Percentiles rank a stretch among this genome's conserved stretches.
phyloP scores from a whole-genome alignment of 805 yeast species.

The Candida awuae region DNA sequence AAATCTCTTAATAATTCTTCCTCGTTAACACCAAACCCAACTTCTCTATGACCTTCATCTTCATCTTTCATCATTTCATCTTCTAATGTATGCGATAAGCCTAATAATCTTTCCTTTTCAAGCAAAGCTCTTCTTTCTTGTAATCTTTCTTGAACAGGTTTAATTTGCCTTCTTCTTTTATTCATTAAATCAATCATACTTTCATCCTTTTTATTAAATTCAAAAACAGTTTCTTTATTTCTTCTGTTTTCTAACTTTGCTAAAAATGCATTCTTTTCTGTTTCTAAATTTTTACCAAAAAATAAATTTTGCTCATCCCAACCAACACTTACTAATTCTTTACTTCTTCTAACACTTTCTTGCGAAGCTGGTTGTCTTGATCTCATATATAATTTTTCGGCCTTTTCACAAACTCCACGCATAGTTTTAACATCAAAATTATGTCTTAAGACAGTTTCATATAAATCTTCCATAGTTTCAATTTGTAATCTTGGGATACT shows the following conservation, averaged over 20 bases:
- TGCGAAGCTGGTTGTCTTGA: constrained; percentile 81
- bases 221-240: constrained; percentile 88
- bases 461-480: constrained; percentile 68
- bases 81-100: constrained; percentile 63
- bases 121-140: constrained; percentile 57
- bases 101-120: constrained; percentile 68
- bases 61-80: constrained; percentile 55
- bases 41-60: constrained; percentile 31
- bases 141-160: constrained; percentile 67
- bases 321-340: constrained; percentile 62
- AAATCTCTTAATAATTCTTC: constrained; percentile 41
- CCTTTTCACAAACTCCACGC: constrained; percentile 69
- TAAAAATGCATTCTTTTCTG: constrained; percentile 64
- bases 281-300: constrained; percentile 69
- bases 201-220: constrained; percentile 65
- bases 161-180: constrained; percentile 76
- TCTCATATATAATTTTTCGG: constrained; percentile 79
- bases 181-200: constrained; percentile 77
- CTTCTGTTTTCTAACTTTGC: constrained; percentile 61
- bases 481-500: constrained; percentile 64
- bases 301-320: constrained; percentile 87
- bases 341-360: constrained; percentile 79
- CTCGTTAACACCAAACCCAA: constrained; percentile 34
- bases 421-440: constrained; percentile 62
- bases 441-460: constrained; percentile 47